Evolutionary conservation across 306 rosid species (phyloP).

Genomic region (Senna tora): DNA sequence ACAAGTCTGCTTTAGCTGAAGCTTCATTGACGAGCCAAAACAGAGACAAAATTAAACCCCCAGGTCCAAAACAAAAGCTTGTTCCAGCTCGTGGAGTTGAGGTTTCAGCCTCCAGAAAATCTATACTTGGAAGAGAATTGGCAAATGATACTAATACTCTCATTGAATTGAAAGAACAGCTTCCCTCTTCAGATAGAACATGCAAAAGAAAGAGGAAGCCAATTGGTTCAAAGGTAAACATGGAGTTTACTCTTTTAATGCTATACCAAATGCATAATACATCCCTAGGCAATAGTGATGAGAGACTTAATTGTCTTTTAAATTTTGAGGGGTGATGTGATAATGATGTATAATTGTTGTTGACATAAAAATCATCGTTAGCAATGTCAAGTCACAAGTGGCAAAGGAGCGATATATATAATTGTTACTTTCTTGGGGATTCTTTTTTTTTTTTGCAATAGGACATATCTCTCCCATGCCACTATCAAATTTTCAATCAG

Average conservation of each 20-base stretch:
- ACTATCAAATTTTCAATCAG: conserved; percentile 2
- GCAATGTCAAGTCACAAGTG: conserved; percentile 19
- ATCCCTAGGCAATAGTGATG: background rate
- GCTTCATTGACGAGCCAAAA: conserved; percentile 62
- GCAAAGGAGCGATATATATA: conserved; percentile 7
- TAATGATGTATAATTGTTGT: background rate
- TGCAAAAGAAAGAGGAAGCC: conserved; percentile 68
- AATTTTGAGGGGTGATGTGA: background rate
- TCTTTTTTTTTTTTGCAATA: background rate
- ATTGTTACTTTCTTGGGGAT: background rate
- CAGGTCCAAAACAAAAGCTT: conserved; percentile 42
- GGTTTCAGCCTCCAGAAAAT: conserved; percentile 51
- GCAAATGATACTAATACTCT: conserved; percentile 40
- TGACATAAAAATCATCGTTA: background rate
- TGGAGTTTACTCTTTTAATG: conserved; percentile 14
- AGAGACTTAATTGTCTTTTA: background rate
- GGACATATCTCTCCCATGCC: background rate
- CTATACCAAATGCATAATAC: conserved; percentile 5
- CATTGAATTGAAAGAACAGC: conserved; percentile 54
- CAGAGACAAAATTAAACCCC: conserved; percentile 52
- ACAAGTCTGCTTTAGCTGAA: conserved; percentile 59
- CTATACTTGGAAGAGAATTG: conserved; percentile 62
- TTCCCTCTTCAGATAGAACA: conserved; percentile 41
- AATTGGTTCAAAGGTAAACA: conserved; percentile 48
- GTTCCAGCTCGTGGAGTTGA: conserved; percentile 48